Base-by-base conservation (phyloP, 768 basidiomycete genomes). In the Cystofilobasidium capitatum region DNA sequence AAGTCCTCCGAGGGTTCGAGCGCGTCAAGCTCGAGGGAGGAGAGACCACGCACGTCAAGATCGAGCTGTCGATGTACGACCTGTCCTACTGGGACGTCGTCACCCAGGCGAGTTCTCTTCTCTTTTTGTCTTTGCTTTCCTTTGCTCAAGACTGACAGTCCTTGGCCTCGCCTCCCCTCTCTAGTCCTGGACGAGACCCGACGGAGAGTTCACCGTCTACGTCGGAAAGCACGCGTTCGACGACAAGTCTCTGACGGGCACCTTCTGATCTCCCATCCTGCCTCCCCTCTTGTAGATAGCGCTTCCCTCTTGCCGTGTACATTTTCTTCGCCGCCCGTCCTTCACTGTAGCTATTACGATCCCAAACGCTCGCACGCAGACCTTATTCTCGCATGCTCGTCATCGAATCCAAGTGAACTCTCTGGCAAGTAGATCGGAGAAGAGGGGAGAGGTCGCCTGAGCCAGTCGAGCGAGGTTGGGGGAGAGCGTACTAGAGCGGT, bases 31-130 rank as follows among this genome's bases (percentile, higher is more conserved):
- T 73, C 39, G 36, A 60, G 16, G 59, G 66, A 1, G 73, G 73
- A 16, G 44, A 69, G 63, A 71, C 85, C 12, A 80, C 75, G n/a
- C 26, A 31, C 20, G 59, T 67, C 58, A 51, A 42, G 47, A 39
- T 61, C 37, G 33, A 45, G 0, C 59, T 67, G n/a, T 61, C 59
- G 20, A 31, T 26, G 45, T 67, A 67, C 36, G 47, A 55, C 29
- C 35, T 67, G 9, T 55, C 49, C 0, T 37, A 49, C 58, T 66
- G 65, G 65, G 58, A 66, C 22, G 66, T 67, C 22, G 60, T 62
- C 20, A n/a, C 12, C 2, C 66, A 58, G 58, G 58, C 22, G 22
- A 26, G 45, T 33, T 22, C 58, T 37, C 7, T 20, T 35, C 5
- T 16, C 17, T 22, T 58, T 58, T 6, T 4, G 26, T 24, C 26